A percentile compares a stretch with the other conserved stretches of the same genome.
Evolutionary conservation across 2,329 filamentous ascomycete species (phyloP).

Genomic region (Trichoderma sp.): DNA sequence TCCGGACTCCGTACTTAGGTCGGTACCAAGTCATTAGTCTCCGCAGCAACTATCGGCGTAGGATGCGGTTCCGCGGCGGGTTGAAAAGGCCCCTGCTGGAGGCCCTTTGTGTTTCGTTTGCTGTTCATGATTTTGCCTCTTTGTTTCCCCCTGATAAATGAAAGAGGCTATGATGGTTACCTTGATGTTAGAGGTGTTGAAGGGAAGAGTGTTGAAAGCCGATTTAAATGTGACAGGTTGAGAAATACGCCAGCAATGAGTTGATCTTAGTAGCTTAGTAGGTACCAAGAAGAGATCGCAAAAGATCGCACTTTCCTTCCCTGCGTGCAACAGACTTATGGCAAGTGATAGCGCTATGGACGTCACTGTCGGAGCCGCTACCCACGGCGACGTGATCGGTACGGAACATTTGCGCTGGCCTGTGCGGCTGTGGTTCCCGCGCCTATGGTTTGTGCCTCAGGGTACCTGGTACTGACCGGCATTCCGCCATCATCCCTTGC

Average conservation of each 20-base stretch:
- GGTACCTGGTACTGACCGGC: neutral
- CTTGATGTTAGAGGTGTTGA: neutral
- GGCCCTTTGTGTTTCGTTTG: neutral
- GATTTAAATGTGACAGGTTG: neutral
- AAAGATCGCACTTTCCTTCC: neutral
- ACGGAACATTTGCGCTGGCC: constrained; percentile 2
- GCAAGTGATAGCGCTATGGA: neutral
- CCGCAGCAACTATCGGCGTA: neutral
- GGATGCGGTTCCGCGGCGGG: neutral
- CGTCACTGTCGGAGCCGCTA: neutral
- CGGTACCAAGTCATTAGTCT: neutral
- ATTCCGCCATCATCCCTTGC: neutral
- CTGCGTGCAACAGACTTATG: neutral
- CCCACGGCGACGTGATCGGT: constrained; percentile 1
- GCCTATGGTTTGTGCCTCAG: neutral
- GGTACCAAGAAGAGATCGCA: neutral
- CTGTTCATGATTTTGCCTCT: neutral
- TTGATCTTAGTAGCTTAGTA: neutral
- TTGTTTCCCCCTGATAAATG: neutral
- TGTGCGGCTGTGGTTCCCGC: constrained; percentile 1
- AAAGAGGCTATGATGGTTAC: neutral
- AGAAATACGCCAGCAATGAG: neutral
- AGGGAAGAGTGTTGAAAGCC: neutral
- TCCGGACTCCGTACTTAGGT: neutral
- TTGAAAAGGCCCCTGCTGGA: neutral